phyloP scores from a whole-genome alignment of 441 rosid genomes.

The Jatropha multifida region DNA sequence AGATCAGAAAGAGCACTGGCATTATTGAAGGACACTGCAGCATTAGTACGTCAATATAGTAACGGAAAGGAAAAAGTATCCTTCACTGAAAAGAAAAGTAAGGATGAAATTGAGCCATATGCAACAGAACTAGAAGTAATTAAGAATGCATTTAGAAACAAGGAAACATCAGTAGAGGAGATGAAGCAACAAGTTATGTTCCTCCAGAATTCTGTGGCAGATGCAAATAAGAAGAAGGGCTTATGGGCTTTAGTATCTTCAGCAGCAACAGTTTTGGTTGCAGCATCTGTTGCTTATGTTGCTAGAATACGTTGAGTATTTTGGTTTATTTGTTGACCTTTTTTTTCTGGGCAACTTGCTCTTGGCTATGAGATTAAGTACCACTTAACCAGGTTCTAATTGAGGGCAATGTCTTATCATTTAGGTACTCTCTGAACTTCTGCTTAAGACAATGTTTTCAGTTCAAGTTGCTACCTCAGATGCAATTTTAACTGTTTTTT shows the following conservation, averaged over 20 bases:
- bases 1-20: slow-evolving; percentile 38
- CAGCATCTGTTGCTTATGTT: slow-evolving; percentile 59
- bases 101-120: slow-evolving; percentile 35
- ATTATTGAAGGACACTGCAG: slow-evolving; percentile 50
- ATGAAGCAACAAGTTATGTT: slow-evolving; percentile 50
- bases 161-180: slow-evolving; percentile 49
- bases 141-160: slow-evolving; percentile 47
- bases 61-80: slow-evolving; percentile 32
- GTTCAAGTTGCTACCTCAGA: slow-evolving; percentile 4
- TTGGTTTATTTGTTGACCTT: not conserved
- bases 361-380: slow-evolving; percentile 17
- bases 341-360: not conserved
- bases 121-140: slow-evolving; percentile 46
- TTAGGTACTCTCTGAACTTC: slow-evolving; percentile 23
- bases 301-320: slow-evolving; percentile 42
- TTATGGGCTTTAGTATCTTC: slow-evolving; percentile 65
- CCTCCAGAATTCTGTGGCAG: slow-evolving; percentile 44
- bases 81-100: slow-evolving; percentile 29
- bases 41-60: slow-evolving; percentile 34
- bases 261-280: slow-evolving; percentile 59
- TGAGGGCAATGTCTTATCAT: slow-evolving; percentile 7
- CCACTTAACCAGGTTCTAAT: not conserved
- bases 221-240: slow-evolving; percentile 52
- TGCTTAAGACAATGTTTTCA: slow-evolving; percentile 4
- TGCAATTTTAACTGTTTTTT: not conserved